Evolutionary conservation across 2,329 filamentous ascomycete species (phyloP).

Genomic region (Beauveria bassiana): DNA sequence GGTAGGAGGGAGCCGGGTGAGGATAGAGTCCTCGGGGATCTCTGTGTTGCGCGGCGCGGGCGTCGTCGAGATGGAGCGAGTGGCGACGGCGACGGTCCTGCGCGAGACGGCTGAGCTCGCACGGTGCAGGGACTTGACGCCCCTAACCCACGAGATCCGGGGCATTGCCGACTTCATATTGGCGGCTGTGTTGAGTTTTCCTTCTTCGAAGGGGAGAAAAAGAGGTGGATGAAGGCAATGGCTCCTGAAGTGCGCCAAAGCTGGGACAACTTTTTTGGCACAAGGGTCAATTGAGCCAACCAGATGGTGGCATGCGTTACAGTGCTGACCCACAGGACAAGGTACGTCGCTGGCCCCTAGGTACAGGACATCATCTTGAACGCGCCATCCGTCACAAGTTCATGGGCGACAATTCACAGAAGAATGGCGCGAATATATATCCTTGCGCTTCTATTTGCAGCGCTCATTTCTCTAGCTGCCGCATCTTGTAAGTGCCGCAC

Average conservation of each 20-base stretch:
- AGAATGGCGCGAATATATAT: slow-evolving; percentile 34
- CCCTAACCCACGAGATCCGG: slow-evolving; percentile 32
- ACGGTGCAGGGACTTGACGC: slow-evolving; percentile 24
- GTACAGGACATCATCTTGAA: not conserved
- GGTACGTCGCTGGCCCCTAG: not conserved
- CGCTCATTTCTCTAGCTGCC: slow-evolving; percentile 26
- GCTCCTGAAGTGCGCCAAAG: slow-evolving; percentile 3
- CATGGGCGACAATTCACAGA: not conserved
- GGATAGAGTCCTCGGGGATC: slow-evolving; percentile 22
- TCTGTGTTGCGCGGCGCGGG: slow-evolving; percentile 21
- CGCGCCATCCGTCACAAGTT: not conserved
- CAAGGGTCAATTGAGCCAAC: slow-evolving; percentile 9
- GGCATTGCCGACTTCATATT: slow-evolving; percentile 26
- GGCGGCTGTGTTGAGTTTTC: not conserved
- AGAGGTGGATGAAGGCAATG: not conserved
- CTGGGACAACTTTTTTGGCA: slow-evolving; percentile 8
- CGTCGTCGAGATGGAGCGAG: slow-evolving; percentile 28
- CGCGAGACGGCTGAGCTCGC: slow-evolving; percentile 15
- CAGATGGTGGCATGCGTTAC: not conserved
- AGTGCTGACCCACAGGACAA: not conserved
- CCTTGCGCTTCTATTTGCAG: slow-evolving; percentile 29
- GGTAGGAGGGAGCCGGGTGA: slow-evolving; percentile 22
- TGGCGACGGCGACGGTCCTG: slow-evolving; percentile 17
- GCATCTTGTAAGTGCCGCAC: slow-evolving; percentile 33
- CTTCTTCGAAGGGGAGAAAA: not conserved